These are phyloP conservation scores for Melanomma pulvis-pyrius DNA, from an alignment of 495 filamentous ascomycete species.

Conservation along the genomic window DNA sequence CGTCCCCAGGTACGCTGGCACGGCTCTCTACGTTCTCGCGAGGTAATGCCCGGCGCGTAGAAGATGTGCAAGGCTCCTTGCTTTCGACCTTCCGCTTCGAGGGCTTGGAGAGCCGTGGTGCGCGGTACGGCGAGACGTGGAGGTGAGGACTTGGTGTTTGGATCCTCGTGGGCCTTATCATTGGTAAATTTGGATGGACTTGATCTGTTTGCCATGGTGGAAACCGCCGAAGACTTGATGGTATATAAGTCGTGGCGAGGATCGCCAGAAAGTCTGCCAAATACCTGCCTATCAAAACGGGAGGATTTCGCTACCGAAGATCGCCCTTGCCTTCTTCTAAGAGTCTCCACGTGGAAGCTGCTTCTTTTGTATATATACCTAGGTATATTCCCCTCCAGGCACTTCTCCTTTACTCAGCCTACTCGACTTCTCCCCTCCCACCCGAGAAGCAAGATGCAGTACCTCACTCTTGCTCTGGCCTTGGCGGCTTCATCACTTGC, in stretches of 20 bases:
- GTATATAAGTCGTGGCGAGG: constrained; percentile 18
- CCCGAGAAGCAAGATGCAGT: background rate
- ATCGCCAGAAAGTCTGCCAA: no score
- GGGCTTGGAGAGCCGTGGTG: background rate
- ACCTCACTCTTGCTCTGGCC: constrained; percentile 10
- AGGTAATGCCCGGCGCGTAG: constrained; percentile 9
- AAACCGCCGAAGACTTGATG: background rate
- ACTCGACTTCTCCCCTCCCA: background rate
- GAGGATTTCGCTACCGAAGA: constrained; percentile 18
- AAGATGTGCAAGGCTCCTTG: constrained; percentile 19
- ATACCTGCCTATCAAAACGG: constrained; percentile 1
- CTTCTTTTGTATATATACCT: background rate
- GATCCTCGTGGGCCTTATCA: constrained; percentile 11
- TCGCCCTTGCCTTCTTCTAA: background rate
- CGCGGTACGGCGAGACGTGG: background rate
- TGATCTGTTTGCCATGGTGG: background rate
- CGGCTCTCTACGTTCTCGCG: background rate
- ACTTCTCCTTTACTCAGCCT: background rate
- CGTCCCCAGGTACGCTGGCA: background rate
- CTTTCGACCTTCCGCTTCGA: constrained; percentile 17
- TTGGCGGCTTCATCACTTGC: background rate
- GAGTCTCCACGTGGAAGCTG: background rate
- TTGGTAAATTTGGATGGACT: constrained; percentile 7
- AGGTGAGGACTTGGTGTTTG: background rate
- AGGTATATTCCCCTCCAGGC: background rate